phyloP scores from a whole-genome alignment of 2,329 filamentous ascomycete genomes.

The Diaporthe eres region DNA sequence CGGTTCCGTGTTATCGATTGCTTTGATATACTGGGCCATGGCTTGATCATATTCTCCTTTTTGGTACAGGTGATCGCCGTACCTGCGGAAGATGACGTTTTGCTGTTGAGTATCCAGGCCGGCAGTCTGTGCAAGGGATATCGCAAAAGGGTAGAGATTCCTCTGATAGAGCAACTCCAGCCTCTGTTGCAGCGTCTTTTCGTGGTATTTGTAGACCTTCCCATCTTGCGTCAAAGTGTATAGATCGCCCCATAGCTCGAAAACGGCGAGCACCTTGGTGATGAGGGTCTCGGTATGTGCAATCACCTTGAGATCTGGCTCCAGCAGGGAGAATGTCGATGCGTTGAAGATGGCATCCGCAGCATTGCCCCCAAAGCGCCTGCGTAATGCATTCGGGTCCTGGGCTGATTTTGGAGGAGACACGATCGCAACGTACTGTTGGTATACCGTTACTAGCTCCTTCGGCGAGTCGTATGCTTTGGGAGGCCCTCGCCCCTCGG shows the following conservation, averaged over 20 bases:
- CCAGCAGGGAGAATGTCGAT: conserved; percentile 90
- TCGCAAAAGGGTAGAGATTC: conserved; percentile 91
- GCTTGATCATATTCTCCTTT: conserved; percentile 97
- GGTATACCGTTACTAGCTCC: conserved; percentile 82
- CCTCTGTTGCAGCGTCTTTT: conserved; percentile 91
- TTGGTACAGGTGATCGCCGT: conserved; percentile 94
- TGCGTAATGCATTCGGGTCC: conserved; percentile 72
- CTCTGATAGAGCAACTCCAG: conserved; percentile 94
- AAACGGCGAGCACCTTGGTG: conserved; percentile 83
- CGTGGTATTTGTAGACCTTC: conserved; percentile 89
- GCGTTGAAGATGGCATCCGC: conserved; percentile 87
- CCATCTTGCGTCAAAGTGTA: conserved; percentile 93
- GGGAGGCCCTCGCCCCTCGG: conserved; percentile 87
- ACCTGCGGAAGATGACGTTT: conserved; percentile 92
- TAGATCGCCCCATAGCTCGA: conserved; percentile 91
- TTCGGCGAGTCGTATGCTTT: conserved; percentile 95
- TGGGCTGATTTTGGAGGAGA: conserved; percentile 77
- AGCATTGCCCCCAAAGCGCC: conserved; percentile 80
- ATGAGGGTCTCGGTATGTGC: conserved; percentile 90
- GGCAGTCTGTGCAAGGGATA: conserved; percentile 91
- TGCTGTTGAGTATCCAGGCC: conserved; percentile 86
- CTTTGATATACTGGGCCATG: conserved; percentile 98
- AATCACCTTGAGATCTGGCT: conserved; percentile 90
- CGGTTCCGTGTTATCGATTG: conserved; percentile 95
- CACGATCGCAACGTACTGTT: conserved; percentile 89